phyloP scores from a whole-genome alignment of 306 rosid genomes.

The Elaeagnus macrophylla region DNA sequence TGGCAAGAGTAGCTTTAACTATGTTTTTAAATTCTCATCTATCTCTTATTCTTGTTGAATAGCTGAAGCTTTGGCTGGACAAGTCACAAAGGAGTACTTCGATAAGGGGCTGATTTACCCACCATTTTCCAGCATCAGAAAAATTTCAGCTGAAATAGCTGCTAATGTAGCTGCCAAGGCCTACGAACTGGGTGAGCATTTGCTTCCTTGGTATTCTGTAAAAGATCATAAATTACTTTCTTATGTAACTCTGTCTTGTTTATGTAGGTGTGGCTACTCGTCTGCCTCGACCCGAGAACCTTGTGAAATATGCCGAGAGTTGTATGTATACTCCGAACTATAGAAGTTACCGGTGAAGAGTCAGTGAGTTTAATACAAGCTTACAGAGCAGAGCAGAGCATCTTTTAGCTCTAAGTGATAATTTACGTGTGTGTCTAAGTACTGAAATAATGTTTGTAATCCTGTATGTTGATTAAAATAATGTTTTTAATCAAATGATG shows the following conservation, averaged over 20 bases:
- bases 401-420: no score
- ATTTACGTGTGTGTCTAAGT: no score
- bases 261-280: conserved; percentile 68
- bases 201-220: not conserved
- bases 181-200: conserved; percentile 61
- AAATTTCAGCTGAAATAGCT: conserved; percentile 76
- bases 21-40: conserved; percentile 6
- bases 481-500: no score
- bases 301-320: conserved; percentile 73
- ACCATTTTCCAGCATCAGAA: conserved; percentile 62
- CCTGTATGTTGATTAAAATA: no score
- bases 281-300: conserved; percentile 78
- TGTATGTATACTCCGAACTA: conserved; percentile 80
- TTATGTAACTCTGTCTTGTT: conserved; percentile 7
- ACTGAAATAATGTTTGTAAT: no score
- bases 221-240: not conserved
- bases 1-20: not conserved
- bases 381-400: no score
- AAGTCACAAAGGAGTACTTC: conserved; percentile 52
- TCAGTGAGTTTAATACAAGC: not conserved
- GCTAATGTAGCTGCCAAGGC: conserved; percentile 89
- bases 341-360: conserved; percentile 51
- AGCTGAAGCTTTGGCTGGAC: conserved; percentile 77
- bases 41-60: conserved; percentile 7
- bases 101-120: conserved; percentile 63